A percentile compares a stretch with the other conserved stretches of the same genome.
Evolutionary conservation across 495 filamentous ascomycete species (phyloP).

Genomic region (Trichoderma gamsii): DNA sequence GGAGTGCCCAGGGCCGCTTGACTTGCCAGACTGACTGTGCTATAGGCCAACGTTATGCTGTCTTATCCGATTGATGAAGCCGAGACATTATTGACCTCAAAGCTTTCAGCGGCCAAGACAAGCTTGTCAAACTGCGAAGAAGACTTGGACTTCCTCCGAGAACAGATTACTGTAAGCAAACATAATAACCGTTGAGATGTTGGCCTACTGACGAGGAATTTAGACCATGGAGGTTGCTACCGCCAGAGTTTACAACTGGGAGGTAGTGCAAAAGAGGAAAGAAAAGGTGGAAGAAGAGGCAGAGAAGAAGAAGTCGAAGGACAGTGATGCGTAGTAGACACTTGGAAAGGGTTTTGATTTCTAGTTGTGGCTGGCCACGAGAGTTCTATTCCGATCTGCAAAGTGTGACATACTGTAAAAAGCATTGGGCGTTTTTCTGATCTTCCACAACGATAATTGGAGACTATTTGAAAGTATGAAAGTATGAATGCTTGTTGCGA

Average conservation of each 20-base stretch:
- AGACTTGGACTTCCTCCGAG: constrained; percentile 90
- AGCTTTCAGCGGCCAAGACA: constrained; percentile 69
- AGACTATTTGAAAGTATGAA: neutral
- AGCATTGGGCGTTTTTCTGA: neutral
- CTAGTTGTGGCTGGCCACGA: neutral
- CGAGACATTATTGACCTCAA: constrained; percentile 67
- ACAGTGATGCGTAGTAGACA: constrained; percentile 2
- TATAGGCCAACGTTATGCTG: constrained; percentile 92
- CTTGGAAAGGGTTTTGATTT: neutral
- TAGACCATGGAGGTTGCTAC: constrained; percentile 95
- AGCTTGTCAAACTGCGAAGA: constrained; percentile 85
- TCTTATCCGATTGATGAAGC: constrained; percentile 88
- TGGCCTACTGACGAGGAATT: constrained; percentile 25
- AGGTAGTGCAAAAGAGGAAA: constrained; percentile 88
- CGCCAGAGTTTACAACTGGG: constrained; percentile 98
- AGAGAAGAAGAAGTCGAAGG: constrained; percentile 25
- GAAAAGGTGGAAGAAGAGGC: constrained; percentile 66
- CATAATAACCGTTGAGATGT: neutral
- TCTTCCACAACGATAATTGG: neutral
- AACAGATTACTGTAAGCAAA: constrained; percentile 82
- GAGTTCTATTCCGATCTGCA: neutral
- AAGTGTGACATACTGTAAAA: neutral
- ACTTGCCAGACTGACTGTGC: constrained; percentile 17
- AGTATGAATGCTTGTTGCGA: neutral
- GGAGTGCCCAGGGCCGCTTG: neutral